These are phyloP conservation scores for Clarireedia hainanense DNA, from an alignment of 2,329 filamentous ascomycete genomes.

Conservation along the genomic window DNA sequence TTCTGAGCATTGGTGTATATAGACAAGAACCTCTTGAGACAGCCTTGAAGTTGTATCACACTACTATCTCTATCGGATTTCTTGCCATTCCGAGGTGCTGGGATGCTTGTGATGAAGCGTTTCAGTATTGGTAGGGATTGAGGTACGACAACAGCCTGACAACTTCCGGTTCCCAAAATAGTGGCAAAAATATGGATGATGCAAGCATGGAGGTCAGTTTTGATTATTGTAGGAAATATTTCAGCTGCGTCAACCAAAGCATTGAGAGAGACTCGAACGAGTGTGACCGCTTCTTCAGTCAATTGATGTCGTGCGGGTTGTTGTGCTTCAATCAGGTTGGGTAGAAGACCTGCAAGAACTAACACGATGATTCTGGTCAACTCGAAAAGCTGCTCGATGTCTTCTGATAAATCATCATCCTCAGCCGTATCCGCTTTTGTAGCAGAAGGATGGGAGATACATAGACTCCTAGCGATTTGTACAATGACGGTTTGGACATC, in stretches of 20 bases:
- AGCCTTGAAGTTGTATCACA: conserved; percentile 63
- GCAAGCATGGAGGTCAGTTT: conserved; percentile 90
- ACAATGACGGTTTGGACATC: conserved; percentile 90
- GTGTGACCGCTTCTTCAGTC: conserved; percentile 76
- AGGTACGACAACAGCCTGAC: conserved; percentile 82
- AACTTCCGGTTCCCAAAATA: conserved; percentile 77
- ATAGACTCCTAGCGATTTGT: conserved; percentile 84
- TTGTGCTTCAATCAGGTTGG: conserved; percentile 62
- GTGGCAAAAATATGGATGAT: conserved; percentile 96
- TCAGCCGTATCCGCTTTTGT: conserved; percentile 57
- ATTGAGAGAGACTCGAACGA: conserved; percentile 73
- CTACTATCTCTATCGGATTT: conserved; percentile 31
- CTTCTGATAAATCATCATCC: conserved; percentile 80
- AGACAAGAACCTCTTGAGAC: conserved; percentile 71
- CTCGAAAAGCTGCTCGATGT: conserved; percentile 97
- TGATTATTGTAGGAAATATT: conserved; percentile 94
- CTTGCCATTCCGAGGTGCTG: conserved; percentile 36
- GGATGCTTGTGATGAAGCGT: conserved; percentile 76
- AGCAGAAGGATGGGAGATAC: conserved; percentile 84
- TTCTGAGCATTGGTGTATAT: conserved; percentile 72
- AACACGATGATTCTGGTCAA: conserved; percentile 93
- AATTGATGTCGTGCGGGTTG: conserved; percentile 63
- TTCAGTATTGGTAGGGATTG: conserved; percentile 87
- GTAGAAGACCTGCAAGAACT: conserved; percentile 79
- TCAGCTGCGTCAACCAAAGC: conserved; percentile 90